Evolutionary conservation across 225 moss, liverwort and hornwort genomes (phyloP), one percentile per base, ranked within the genome.

Genomic region (Rhytidiadelphus loreus): DNA sequence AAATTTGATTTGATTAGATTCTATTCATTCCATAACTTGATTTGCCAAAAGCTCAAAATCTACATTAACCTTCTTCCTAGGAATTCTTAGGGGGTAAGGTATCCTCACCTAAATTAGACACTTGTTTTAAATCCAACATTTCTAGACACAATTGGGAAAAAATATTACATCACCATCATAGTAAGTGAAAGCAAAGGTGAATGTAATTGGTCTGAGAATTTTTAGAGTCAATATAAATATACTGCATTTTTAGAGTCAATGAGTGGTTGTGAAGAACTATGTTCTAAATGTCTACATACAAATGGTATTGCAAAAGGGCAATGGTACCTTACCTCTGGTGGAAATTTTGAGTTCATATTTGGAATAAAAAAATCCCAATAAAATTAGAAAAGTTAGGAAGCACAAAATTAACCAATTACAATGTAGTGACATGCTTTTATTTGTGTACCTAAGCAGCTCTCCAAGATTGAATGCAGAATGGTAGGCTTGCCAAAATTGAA

Each of bases 361-460:
- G 7, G 32, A 75, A 75, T 50, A 0, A 10, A 0, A 4, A 11
- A 2, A 4, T 1, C 0, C 11, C 3, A 32, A 30, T 21, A 33
- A 11, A 2, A 0, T 50, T 12, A 3, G 0, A 75, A 2, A 73
- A 9, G 11, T 12, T 74, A 50, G 7, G 1, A 20, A 75, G 33
- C 19, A 12, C 13, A 32, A 48, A 74, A 48, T 48, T 30, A 32
- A 48, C 1, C 12, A 32, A 74, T 48, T 74, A 12, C 0, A 0
- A 74, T 19, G 19, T 48, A 7, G 12, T 1, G 4, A 11, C 1
- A 74, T 0, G 4, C 6, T 19, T 74, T 18, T 12, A 19, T 46
- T 48, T 74, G 4, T 6, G 2, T 1, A 48, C 19, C 2, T 0
- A 0, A 1, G 12, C 0, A 2, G 1, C 19, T 46, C 4, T 48